Evolutionary conservation across 23 red algal genomes (phyloP).

Genomic region (Gracilariopsis chorda): DNA sequence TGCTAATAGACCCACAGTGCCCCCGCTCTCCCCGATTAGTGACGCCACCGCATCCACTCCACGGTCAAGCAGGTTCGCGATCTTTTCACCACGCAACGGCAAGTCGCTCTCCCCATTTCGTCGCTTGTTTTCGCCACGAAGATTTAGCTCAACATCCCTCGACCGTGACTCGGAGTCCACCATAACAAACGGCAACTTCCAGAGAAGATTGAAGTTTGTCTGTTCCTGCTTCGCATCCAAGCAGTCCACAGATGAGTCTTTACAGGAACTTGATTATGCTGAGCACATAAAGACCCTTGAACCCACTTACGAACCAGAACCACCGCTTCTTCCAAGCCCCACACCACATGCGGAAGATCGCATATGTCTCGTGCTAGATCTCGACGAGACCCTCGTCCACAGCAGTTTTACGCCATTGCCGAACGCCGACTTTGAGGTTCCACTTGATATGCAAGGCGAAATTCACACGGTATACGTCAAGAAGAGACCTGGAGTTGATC

Average conservation of each 20-base stretch:
- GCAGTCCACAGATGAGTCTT: background rate
- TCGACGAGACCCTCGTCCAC: constrained; percentile 99
- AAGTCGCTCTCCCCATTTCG: background rate
- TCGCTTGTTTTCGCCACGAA: constrained; percentile 3
- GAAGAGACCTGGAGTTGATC: constrained; percentile 81
- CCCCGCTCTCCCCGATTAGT: background rate
- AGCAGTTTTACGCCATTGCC: constrained; percentile 64
- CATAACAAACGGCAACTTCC: background rate
- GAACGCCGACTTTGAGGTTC: constrained; percentile 75
- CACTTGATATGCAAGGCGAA: constrained; percentile 83
- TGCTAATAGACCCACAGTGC: background rate
- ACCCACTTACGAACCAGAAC: constrained; percentile 52
- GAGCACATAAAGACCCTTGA: constrained; percentile 9
- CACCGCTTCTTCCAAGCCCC: constrained; percentile 53
- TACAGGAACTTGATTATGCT: constrained; percentile 3
- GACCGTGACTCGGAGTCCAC: background rate
- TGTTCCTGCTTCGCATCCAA: background rate
- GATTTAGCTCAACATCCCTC: background rate
- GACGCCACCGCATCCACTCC: background rate
- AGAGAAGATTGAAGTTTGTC: background rate
- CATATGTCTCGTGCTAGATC: constrained; percentile 85
- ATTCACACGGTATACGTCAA: constrained; percentile 79
- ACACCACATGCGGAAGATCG: constrained; percentile 8
- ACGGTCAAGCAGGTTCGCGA: constrained; percentile 1
- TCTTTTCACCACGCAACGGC: constrained; percentile 4